Evolutionary conservation across 2,329 filamentous ascomycete species (phyloP), one percentile per base, ranked within the genome.

Genomic region (Aspergillus versicolor): DNA sequence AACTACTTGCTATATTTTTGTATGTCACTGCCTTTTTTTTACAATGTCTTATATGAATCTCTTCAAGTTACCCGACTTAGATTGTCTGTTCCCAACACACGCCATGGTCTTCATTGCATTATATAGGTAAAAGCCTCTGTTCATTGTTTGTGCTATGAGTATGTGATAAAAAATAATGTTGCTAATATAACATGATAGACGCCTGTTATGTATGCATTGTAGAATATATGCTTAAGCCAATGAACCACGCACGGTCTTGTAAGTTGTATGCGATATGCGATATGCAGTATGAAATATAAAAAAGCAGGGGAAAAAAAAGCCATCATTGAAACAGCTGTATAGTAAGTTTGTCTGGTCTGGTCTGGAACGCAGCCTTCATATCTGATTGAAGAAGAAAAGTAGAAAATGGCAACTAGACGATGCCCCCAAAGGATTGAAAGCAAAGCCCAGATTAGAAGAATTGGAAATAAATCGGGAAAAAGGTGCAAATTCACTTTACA

Each of bases 401-500:
- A 52, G 15, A 37, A 50, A 45, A 30, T 15, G 4, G 45, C 45
- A 30, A 30, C 27, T 30, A 32, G 12, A 45, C 40, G 34, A 22
- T 43, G 40, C 2, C 4, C 27, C 9, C 9, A 30, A 30, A 30
- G 27, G 9, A 11, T 30, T 30, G 27, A 11, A 30, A 30, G 4
- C 27, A 30, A 30, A 11, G 27, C 8, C 27, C 27, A 11, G 27
- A 30, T 30, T 48, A 48, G 21, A 49, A 19, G 52, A 60, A 40
- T 21, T 43, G 43, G 44, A 32, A 32, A 52, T 12, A 8, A n/a
- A 21, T 13, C 44, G 49, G 37, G 41, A 42, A 38, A 46, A 46
- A 40, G 42, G 40, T 9, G 5, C n/a, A 13, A 37, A 21, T 40
- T 37, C 17, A 48, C 34, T 34, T 44, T 62, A 70, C 12, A 59